Evolutionary conservation across 805 yeast species (phyloP).

Genomic region (Barnettozyma californica): DNA sequence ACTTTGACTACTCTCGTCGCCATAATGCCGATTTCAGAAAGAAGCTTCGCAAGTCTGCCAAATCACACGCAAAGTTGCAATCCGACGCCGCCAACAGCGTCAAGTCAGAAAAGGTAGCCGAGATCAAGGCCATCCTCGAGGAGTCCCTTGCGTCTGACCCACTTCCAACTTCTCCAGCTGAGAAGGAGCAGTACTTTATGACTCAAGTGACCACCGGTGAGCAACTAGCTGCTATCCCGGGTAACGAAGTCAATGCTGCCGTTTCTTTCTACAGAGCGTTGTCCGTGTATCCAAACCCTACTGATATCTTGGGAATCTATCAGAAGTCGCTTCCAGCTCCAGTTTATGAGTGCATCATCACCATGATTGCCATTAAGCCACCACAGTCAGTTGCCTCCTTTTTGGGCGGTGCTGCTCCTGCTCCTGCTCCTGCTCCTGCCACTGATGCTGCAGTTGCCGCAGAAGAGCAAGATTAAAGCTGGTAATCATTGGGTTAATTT

Average conservation of each 20-base stretch:
- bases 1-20: conserved; percentile 92
- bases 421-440: conserved; percentile 2
- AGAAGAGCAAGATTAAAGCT: conserved; percentile 23
- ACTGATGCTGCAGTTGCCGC: conserved; percentile 8
- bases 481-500: neutral
- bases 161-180: conserved; percentile 61
- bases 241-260: conserved; percentile 77
- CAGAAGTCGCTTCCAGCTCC: conserved; percentile 83
- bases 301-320: conserved; percentile 82
- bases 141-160: conserved; percentile 68
- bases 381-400: conserved; percentile 73
- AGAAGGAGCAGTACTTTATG: conserved; percentile 77
- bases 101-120: conserved; percentile 54
- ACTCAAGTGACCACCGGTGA: conserved; percentile 83
- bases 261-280: conserved; percentile 89
- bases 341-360: conserved; percentile 75
- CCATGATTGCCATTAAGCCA: conserved; percentile 88
- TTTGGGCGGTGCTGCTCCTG: conserved; percentile 28
- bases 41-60: conserved; percentile 56
- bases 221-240: conserved; percentile 60
- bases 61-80: conserved; percentile 53
- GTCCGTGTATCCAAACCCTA: conserved; percentile 90
- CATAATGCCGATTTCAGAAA: conserved; percentile 76
- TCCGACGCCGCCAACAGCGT: conserved; percentile 50
- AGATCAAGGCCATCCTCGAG: conserved; percentile 55